Evolutionary conservation across 1,284 basidiomycete species (phyloP), one percentile per base, ranked within the genome.

Genomic region (Irpex sp.): DNA sequence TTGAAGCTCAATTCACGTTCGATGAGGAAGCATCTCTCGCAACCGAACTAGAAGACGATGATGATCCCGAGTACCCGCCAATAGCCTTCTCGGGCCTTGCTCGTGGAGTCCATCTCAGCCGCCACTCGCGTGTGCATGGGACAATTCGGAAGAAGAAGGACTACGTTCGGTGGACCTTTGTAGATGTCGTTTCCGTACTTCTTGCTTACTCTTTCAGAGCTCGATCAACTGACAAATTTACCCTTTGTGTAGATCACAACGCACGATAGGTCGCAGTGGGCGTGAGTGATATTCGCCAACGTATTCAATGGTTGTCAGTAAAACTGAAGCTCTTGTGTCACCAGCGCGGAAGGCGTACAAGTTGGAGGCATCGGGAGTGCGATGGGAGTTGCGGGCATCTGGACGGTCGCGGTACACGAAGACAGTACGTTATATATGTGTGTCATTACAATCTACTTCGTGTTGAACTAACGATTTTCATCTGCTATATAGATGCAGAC

Each of bases 371-470:
- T 85, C 17, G 83, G 81, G 36, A 88, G 87, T 70, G 84, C 84
- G 4, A 80, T 81, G 57, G 89, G 88, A 3, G 76, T 90, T 15
- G 79, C 85, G 26, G 88, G 89, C 3, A 78, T 82, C 8, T 91
- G 88, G 88, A 84, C 84, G 2, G 85, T 86, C 4, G 81, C 80
- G 11, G 70, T 75, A 62, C 88, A 89, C 66, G 82, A 84, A 56
- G 78, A 79, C 67, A 85, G 87, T 86, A 35, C 6, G 60, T 55
- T 3, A 68, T 33, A 33, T 33, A 33, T 31, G 3, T 33, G 31
- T 33, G 31, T 33, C 31, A 33, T 33, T 6, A 33, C 5, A 3
- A 31, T 33, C 31, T 1, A 33, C 31, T 33, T 33, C 31, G 31
- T 33, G 31, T 33, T 1, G 19, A 19, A 5, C 31, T n/a, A 21